These are phyloP conservation scores for Trichosporon coremiiforme DNA, from an alignment of 1,284 basidiomycete genomes.

Conservation along the genomic window DNA sequence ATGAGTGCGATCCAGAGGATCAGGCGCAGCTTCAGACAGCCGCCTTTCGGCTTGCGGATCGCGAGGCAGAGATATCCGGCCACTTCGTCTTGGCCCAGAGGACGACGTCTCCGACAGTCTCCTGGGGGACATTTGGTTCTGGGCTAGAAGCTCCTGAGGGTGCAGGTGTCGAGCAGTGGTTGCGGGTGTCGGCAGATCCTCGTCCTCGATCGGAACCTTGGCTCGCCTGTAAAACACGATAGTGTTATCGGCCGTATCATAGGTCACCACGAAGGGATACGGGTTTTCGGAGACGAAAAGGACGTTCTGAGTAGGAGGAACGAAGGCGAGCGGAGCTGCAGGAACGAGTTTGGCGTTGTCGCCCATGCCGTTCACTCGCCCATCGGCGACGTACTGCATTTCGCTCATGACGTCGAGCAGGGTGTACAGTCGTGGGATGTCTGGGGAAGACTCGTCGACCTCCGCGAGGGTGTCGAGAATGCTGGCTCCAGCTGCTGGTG, in stretches of 20 bases:
- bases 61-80: constrained; percentile 18
- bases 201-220: constrained; percentile 21
- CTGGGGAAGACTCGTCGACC: constrained; percentile 63
- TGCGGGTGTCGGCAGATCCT: constrained; percentile 21
- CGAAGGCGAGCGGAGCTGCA: not conserved
- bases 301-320: constrained; percentile 25
- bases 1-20: constrained; percentile 42
- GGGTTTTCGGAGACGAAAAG: constrained; percentile 40
- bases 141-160: constrained; percentile 40
- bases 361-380: constrained; percentile 2
- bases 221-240: constrained; percentile 47
- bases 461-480: constrained; percentile 63
- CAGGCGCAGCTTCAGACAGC: constrained; percentile 27
- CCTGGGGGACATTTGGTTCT: constrained; percentile 13
- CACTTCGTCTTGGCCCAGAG: not conserved
- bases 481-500: constrained; percentile 27
- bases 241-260: constrained; percentile 37
- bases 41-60: constrained; percentile 18
- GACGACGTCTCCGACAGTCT: not conserved
- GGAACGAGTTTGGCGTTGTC: constrained; percentile 14
- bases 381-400: constrained; percentile 15
- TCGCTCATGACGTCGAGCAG: constrained; percentile 49
- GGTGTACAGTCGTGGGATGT: constrained; percentile 74
- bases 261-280: constrained; percentile 42
- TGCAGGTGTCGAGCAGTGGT: constrained; percentile 31